These are phyloP conservation scores for Paramyrothecium roridum DNA, from an alignment of 2,329 filamentous ascomycete genomes.

Conservation along the genomic window DNA sequence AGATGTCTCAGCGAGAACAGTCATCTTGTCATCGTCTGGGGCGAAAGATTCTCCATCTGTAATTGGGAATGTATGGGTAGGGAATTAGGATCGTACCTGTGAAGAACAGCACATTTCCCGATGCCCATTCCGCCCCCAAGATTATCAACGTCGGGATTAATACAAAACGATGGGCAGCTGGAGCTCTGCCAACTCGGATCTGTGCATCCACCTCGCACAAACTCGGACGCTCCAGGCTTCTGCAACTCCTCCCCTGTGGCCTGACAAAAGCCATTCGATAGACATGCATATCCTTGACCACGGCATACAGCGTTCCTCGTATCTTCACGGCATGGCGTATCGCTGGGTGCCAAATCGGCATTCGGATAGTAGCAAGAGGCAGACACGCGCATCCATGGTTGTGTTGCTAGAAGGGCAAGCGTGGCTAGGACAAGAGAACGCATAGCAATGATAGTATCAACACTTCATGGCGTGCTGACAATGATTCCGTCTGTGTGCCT, in stretches of 20 bases:
- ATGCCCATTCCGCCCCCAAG: constrained; percentile 16
- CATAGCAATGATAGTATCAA: constrained; percentile 7
- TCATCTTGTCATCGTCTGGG: too few relatives aligned
- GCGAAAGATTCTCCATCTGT: too few relatives aligned
- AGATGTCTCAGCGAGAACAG: background rate
- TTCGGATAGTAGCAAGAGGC: constrained; percentile 26
- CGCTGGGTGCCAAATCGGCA: constrained; percentile 20
- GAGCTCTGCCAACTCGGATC: constrained; percentile 25
- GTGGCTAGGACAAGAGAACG: background rate
- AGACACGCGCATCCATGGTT: background rate
- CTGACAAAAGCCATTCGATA: constrained; percentile 29
- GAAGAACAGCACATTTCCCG: constrained; percentile 7
- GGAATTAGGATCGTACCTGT: background rate
- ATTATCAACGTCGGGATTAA: constrained; percentile 16
- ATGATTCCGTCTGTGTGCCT: too few relatives aligned
- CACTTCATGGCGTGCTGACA: background rate
- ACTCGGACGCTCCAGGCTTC: constrained; percentile 15
- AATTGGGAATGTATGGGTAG: background rate
- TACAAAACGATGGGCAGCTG: constrained; percentile 29
- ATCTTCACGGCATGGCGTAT: constrained; percentile 24
- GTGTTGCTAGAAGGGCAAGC: background rate
- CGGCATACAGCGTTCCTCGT: constrained; percentile 27
- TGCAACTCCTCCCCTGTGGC: constrained; percentile 18
- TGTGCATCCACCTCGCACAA: constrained; percentile 30
- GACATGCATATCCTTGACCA: constrained; percentile 30